These are phyloP conservation scores for Trichoderma atrobrunneum DNA, from an alignment of 2,329 filamentous ascomycete species.

Conservation along the genomic window DNA sequence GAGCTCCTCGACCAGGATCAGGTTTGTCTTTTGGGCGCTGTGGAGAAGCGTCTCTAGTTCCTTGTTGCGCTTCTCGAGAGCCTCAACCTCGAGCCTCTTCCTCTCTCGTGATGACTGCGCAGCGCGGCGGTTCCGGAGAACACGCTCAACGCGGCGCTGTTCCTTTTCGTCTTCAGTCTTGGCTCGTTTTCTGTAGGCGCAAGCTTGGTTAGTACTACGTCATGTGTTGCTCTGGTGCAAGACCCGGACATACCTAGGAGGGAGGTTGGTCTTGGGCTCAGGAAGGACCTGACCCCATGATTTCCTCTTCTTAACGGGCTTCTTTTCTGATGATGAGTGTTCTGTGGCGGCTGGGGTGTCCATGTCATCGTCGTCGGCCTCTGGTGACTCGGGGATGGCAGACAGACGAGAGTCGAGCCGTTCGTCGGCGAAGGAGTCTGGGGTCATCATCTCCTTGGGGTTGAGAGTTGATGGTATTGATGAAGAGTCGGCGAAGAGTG, in stretches of 20 bases:
- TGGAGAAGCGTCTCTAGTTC: conserved; percentile 63
- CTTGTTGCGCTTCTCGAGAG: conserved; percentile 72
- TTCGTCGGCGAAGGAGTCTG: conserved; percentile 40
- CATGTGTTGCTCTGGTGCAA: not conserved
- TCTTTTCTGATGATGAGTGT: conserved; percentile 54
- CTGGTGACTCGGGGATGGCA: conserved; percentile 25
- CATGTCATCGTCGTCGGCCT: not conserved
- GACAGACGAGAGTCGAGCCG: conserved; percentile 26
- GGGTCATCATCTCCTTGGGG: conserved; percentile 50
- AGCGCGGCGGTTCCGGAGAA: conserved; percentile 91
- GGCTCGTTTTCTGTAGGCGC: conserved; percentile 72
- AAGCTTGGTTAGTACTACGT: conserved; percentile 25
- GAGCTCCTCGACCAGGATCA: conserved; percentile 49
- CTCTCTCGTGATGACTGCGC: conserved; percentile 95
- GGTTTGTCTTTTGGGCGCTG: conserved; percentile 55
- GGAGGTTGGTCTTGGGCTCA: conserved; percentile 93
- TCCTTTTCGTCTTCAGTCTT: conserved; percentile 99
- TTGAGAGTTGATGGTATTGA: conserved; percentile 38
- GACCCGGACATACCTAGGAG: conserved; percentile 65
- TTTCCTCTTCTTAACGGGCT: conserved; percentile 87
- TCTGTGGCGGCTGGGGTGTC: not conserved
- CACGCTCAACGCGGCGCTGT: conserved; percentile 93
- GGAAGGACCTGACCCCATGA: conserved; percentile 98
- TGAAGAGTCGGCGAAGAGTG: conserved; percentile 43
- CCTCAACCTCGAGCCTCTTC: conserved; percentile 84